Evolutionary conservation across 2,329 filamentous ascomycete species (phyloP).

Genomic region (Trichoderma sp.): DNA sequence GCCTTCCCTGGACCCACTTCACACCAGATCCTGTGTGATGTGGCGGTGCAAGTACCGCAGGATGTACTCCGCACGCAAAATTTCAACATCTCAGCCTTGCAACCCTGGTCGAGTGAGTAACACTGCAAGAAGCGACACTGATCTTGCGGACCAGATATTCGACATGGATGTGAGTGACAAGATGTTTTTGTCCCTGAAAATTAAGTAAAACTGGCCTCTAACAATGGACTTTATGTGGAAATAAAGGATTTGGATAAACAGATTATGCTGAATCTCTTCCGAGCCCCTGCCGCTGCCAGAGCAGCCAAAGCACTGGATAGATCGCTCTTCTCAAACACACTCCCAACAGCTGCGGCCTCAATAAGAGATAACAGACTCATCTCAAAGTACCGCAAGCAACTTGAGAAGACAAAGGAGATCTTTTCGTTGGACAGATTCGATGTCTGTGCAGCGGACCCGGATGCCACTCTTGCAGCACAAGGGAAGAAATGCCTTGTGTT

Average conservation of each 20-base stretch:
- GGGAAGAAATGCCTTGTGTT: slow-evolving; percentile 63
- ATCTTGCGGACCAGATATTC: slow-evolving; percentile 21
- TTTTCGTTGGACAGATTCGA: slow-evolving; percentile 62
- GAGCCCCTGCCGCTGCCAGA: slow-evolving; percentile 71
- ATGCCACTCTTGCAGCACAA: slow-evolving; percentile 46
- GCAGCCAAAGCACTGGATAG: slow-evolving; percentile 79
- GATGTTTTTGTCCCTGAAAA: not conserved
- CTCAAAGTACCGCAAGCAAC: slow-evolving; percentile 62
- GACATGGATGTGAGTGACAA: slow-evolving; percentile 35
- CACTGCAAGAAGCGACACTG: slow-evolving; percentile 23
- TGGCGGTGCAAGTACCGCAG: slow-evolving; percentile 27
- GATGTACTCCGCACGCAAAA: slow-evolving; percentile 30
- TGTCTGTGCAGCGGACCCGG: slow-evolving; percentile 61
- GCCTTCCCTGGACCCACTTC: not conserved
- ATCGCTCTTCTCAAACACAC: slow-evolving; percentile 72
- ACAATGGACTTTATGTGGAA: not conserved
- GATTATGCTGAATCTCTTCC: slow-evolving; percentile 60
- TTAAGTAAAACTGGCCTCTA: not conserved
- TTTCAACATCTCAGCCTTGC: slow-evolving; percentile 32
- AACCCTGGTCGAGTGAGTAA: slow-evolving; percentile 20
- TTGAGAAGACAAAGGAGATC: slow-evolving; percentile 64
- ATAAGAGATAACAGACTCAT: slow-evolving; percentile 75
- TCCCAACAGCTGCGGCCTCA: slow-evolving; percentile 74
- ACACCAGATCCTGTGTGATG: not conserved
- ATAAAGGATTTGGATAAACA: slow-evolving; percentile 30